A percentile compares a stretch with the other conserved stretches of the same genome.
Conservation (phyloP, 257 asterid genomes). For the Thymus mandschuricus region DNA sequence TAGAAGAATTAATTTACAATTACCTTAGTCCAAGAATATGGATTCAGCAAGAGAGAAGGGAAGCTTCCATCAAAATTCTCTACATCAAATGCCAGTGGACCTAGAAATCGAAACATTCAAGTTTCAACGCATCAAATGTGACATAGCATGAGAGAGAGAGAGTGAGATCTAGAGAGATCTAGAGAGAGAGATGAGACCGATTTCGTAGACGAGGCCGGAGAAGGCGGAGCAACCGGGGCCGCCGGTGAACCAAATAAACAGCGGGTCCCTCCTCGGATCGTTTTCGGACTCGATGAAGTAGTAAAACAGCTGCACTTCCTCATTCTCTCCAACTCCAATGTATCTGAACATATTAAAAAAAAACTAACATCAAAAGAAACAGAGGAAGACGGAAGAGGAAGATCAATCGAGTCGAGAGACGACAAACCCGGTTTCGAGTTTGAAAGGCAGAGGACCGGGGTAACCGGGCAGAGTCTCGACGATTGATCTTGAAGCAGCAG, state of each 20-base stretch:
- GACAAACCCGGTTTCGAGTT: slow-evolving; percentile 40
- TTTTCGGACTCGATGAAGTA: slow-evolving; percentile 33
- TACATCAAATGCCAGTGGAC: slow-evolving; percentile 54
- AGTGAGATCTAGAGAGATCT: neutral
- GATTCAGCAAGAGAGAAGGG: slow-evolving; percentile 46
- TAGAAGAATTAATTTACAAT: too few species aligned
- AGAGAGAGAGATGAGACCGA: slow-evolving; percentile 11
- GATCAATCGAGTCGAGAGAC: neutral
- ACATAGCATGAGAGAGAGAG: neutral
- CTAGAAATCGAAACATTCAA: slow-evolving; percentile 30
- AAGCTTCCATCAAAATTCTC: slow-evolving; percentile 45
- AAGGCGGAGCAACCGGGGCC: slow-evolving; percentile 37
- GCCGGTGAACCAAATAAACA: slow-evolving; percentile 38
- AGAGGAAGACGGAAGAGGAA: neutral
- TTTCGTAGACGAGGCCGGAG: slow-evolving; percentile 30
- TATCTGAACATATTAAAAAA: neutral
- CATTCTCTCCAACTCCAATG: slow-evolving; percentile 35
- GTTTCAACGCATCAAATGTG: too few species aligned
- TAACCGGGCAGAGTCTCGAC: slow-evolving; percentile 39
- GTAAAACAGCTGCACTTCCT: slow-evolving; percentile 32
- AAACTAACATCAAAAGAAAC: neutral
- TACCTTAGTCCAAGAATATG: slow-evolving; percentile 80
- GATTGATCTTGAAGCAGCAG: slow-evolving; percentile 6
- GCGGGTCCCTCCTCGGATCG: slow-evolving; percentile 30
- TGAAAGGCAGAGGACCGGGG: slow-evolving; percentile 41